Conservation (phyloP, 2,329 filamentous ascomycete species). For the Nigrograna mackinnonii region DNA sequence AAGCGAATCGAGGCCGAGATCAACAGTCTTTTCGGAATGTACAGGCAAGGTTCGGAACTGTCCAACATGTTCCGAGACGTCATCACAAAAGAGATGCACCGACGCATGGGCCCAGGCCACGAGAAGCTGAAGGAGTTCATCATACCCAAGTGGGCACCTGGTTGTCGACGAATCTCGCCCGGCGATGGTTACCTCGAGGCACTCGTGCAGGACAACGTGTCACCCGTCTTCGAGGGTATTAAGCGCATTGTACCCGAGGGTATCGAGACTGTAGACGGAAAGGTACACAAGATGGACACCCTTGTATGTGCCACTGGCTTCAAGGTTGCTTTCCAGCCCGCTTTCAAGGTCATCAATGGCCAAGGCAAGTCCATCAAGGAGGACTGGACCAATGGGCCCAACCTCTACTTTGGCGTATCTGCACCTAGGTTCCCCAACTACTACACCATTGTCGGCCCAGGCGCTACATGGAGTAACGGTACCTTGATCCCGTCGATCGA, state of each 20-base stretch:
- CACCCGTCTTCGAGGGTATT: constrained; percentile 27
- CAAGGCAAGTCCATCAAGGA: constrained; percentile 40
- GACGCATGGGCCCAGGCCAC: constrained; percentile 41
- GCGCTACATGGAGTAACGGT: constrained; percentile 50
- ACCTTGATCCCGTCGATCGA: constrained; percentile 50
- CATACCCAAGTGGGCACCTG: constrained; percentile 53
- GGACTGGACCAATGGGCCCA: constrained; percentile 44
- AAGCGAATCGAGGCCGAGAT: constrained; percentile 54
- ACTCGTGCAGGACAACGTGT: constrained; percentile 32
- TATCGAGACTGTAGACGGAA: constrained; percentile 29
- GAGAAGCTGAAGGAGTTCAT: constrained; percentile 49
- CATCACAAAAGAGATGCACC: constrained; percentile 46
- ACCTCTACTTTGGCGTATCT: constrained; percentile 46
- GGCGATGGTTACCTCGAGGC: constrained; percentile 38
- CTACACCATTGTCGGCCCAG: constrained; percentile 47
- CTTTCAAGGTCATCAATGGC: constrained; percentile 47
- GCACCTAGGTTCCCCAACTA: constrained; percentile 50
- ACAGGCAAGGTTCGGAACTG: constrained; percentile 51
- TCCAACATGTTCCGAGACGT: constrained; percentile 47
- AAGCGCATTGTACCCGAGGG: constrained; percentile 41
- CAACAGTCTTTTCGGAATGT: constrained; percentile 57
- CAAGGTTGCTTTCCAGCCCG: constrained; percentile 43
- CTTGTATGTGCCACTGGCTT: constrained; percentile 38
- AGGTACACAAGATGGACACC: constrained; percentile 33
- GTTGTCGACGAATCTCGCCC: constrained; percentile 38